Percentiles rank a stretch among this genome's conserved stretches.
These are phyloP conservation scores for Fusarium ambrosium DNA, from an alignment of 2,329 filamentous ascomycete genomes.

Conservation along the genomic window DNA sequence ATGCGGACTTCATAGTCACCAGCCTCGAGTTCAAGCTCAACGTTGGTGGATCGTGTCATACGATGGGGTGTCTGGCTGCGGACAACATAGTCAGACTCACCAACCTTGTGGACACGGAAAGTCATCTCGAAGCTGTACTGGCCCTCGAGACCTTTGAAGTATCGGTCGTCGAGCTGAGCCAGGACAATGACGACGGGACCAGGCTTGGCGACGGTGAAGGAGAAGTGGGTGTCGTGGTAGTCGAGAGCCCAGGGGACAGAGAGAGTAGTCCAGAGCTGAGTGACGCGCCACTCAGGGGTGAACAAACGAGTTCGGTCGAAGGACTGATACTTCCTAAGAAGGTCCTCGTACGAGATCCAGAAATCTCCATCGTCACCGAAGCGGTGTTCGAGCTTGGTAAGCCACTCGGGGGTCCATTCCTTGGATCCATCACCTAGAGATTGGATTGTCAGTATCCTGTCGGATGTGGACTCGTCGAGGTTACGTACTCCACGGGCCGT, in stretches of 20 bases:
- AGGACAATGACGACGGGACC: conserved; percentile 69
- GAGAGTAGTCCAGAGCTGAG: conserved; percentile 63
- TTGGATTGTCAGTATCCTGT: conserved; percentile 27
- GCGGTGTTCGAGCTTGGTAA: conserved; percentile 77
- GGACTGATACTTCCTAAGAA: conserved; percentile 70
- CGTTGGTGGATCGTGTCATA: conserved; percentile 81
- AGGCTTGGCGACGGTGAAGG: conserved; percentile 62
- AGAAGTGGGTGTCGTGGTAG: conserved; percentile 68
- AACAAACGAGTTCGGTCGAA: conserved; percentile 72
- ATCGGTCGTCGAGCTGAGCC: conserved; percentile 69
- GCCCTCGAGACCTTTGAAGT: conserved; percentile 69
- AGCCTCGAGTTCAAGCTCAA: conserved; percentile 80
- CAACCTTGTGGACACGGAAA: conserved; percentile 67
- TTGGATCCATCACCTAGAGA: conserved; percentile 77
- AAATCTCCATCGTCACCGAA: conserved; percentile 83
- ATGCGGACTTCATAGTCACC: conserved; percentile 83
- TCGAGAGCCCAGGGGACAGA: conserved; percentile 68
- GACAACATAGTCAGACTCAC: conserved; percentile 66
- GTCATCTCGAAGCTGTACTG: conserved; percentile 68
- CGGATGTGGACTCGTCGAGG: fast-evolving
- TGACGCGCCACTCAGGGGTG: conserved; percentile 65
- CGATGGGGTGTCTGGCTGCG: conserved; percentile 66
- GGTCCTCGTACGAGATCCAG: conserved; percentile 71
- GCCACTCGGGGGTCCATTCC: conserved; percentile 86
- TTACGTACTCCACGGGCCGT: conserved; percentile 76